Evolutionary conservation across 2,329 filamentous ascomycete genomes (phyloP).

Genomic region (Beauveria bassiana): DNA sequence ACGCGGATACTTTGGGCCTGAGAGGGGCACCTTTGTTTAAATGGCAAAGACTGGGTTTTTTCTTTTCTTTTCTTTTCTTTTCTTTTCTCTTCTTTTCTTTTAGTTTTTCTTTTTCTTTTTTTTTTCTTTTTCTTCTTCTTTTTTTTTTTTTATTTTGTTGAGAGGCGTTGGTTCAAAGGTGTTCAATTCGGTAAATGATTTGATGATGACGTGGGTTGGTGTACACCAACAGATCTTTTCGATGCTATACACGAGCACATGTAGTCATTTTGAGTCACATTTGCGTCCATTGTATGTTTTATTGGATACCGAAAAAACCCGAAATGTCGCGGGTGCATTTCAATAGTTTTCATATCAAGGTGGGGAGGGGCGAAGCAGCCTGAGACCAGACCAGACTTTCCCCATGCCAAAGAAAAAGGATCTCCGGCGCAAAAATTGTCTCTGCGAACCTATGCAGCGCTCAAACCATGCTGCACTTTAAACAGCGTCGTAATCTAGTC

Average conservation of each 20-base stretch:
- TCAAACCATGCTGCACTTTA: not conserved
- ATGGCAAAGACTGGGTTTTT: not conserved
- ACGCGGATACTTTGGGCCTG: slow-evolving; percentile 22
- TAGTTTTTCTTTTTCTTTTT: too few relatives aligned
- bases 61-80: too few relatives aligned
- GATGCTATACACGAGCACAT: not conserved
- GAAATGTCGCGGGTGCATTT: too few relatives aligned
- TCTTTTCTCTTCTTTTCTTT: too few relatives aligned
- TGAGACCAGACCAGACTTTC: too few relatives aligned
- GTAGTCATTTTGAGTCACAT: not conserved
- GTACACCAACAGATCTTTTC: not conserved
- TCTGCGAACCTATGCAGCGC: not conserved
- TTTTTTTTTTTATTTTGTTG: too few relatives aligned
- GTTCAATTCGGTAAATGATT: not conserved
- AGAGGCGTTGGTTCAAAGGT: too few relatives aligned
- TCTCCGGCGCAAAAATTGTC: not conserved
- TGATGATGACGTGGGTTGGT: not conserved
- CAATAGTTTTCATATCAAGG: too few relatives aligned
- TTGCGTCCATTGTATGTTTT: not conserved
- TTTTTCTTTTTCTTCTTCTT: too few relatives aligned
- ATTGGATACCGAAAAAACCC: not conserved
- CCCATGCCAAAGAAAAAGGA: too few relatives aligned
- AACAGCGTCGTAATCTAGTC: not conserved
- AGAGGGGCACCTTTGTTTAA: slow-evolving; percentile 17
- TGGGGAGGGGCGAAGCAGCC: too few relatives aligned